Base-by-base conservation (phyloP, 2,329 filamentous ascomycete species). In the Alternaria sp. region DNA sequence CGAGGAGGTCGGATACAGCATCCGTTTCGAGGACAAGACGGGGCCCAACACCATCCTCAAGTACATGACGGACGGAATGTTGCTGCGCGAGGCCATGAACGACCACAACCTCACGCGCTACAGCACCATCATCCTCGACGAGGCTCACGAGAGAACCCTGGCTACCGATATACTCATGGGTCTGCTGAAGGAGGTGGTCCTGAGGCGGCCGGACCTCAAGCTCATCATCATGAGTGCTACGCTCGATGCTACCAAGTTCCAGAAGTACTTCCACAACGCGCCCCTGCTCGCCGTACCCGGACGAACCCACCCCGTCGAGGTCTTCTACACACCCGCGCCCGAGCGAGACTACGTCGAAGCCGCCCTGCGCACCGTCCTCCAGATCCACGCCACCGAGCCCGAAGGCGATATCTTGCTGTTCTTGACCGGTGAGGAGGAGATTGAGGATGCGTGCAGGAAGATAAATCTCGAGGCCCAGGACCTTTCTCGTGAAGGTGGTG, bases 61-160 rank as follows among this genome's bases (percentile, higher is more conserved):
- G 83, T 99, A 99, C 83, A 97, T 99, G 95, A 99, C 96, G 15
- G 96, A 99, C 74, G 96, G 96, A 80, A 98, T 98, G 92, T 87
- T 99, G 78, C 90, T 97, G 82, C 88, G 96, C 83, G 96, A 99
- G 82, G 93, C 97, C 77, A 86, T 99, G 55, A 87, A 97, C 70
- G 96, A 99, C 77, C 92, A 94, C 0, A 91, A 97, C 72, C 83
- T 99, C 69, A 91, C 87, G 75, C 89, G 92, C 68, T 99, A 99
- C 77, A 97, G 93, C 1, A 93, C 96, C 64, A 97, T 99, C 75
- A 99, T 99, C 90, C 86, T 99, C 72, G 96, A 99, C 78, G 96
- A 99, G 78, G 96, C 96, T 5, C 96, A 99, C 88, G 96, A 99
- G 79, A 90, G 96, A 63, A 99, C 96, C 0, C 97, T 99, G 71